Base-by-base conservation (phyloP, 768 basidiomycete species). In the Pisolithus marmoratus region DNA sequence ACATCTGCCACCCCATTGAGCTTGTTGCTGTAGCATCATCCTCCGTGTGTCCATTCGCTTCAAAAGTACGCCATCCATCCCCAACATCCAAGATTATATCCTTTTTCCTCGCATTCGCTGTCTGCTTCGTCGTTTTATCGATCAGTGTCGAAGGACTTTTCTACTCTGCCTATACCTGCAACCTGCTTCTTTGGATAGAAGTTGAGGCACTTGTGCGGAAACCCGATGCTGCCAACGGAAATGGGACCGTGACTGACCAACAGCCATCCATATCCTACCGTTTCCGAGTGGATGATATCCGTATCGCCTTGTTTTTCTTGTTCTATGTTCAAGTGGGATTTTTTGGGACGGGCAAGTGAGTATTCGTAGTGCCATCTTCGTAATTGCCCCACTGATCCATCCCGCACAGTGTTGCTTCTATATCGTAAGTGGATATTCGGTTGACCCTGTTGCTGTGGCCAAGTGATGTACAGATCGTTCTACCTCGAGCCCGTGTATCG, bases 401-500 rank as follows among this genome's bases (percentile, higher is more conserved):
- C 45, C 24, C 36, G 5, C 48, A 15, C 50, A 91, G 87, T 58
- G 83, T 89, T 44, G 85, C 87, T n/a, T 87, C 87, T 9, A 90
- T 91, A 61, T 87, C 89, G 82, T 87, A 57, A 59, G 84, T 74
- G 34, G 17, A 26, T 1, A 49, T 20, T 49, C 4, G 15, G 17
- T 17, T 49, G 5, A 19, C 22, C 14, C 43, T 27, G 19, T 23
- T 38, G 31, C 19, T 20, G 38, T 40, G 17, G 49, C 42, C 5
- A 50, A 40, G 49, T 60, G 11, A 48, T 27, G 5, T 29, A 26
- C 43, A 85, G 82, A 17, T 89, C 87, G 2, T 93, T 93, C 68
- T 93, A 94, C 65, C 75, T 93, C 19, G 90, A 85, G 38, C 90
- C 91, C 2, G 90, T 93, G 7, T 93, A 91, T 60, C 85, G 90